Evolutionary conservation across 106 monocot species (phyloP), one percentile per base, ranked within the genome.

Genomic region (Cymbidium sinense): DNA sequence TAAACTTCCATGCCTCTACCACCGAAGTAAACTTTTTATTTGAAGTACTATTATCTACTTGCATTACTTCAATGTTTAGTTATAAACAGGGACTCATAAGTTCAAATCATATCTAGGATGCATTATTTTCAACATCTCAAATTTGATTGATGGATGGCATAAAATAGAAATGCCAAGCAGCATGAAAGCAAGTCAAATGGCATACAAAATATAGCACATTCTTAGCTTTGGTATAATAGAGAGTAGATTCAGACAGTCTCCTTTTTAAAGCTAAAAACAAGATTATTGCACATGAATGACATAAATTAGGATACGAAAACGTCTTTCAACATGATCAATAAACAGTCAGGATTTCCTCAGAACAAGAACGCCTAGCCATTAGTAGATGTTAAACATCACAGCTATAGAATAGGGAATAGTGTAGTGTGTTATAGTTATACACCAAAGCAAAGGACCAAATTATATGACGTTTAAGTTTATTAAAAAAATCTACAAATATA

Each of bases 401-500:
- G 25, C 9, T 62, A 62, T 62, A 7, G 27, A 47, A 62, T 62
- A 62, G 23, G 11, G 27, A 62, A 62, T 27, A 62, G 25, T 62
- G 27, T 25, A 25, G n/a, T 62, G n/a, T 62, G 27, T 62, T 11
- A 23, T 8, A n/a, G n/a, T n/a, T n/a, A 27, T 28, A 62, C 23
- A 25, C 1, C n/a, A 62, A 62, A 62, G 61, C 11, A 62, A 62
- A 62, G 5, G 61, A 62, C 1, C 27, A 9, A 62, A 25, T 25
- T 25, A n/a, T n/a, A 9, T 25, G n/a, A 25, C n/a, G 27, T 25
- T 1, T 1, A 62, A 62, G 61, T 62, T 47, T 2, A 62, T 39
- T 21, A 17, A 72, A 72, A 18, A 72, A 39, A 72, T 36, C 18
- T 39, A 1, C 21, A 39, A 37, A 21, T 15, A 75, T 76, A 93